Evolutionary conservation across 495 filamentous ascomycete genomes (phyloP).

Genomic region (Neurospora sp.): DNA sequence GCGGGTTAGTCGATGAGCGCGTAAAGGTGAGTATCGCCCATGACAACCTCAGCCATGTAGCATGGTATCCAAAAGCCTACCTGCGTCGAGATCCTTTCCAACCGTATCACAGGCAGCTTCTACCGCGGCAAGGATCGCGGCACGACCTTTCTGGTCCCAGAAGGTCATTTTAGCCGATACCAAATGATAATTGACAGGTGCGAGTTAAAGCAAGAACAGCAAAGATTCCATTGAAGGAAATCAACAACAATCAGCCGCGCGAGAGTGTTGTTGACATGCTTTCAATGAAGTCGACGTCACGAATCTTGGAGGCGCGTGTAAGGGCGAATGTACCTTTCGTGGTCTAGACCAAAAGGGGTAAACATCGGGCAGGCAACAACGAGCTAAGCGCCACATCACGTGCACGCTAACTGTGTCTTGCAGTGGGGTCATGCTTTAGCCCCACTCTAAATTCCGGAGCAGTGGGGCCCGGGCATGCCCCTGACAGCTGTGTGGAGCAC

Average conservation of each 20-base stretch:
- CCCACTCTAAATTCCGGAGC: background rate
- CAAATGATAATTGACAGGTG: background rate
- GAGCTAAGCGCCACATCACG: background rate
- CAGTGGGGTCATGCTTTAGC: background rate
- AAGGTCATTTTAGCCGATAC: constrained; percentile 20
- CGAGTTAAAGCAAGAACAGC: background rate
- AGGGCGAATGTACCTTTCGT: background rate
- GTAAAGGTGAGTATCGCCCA: background rate
- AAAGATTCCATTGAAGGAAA: background rate
- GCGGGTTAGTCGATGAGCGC: background rate
- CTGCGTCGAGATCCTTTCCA: constrained; percentile 22
- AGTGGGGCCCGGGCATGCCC: background rate
- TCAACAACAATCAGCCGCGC: background rate
- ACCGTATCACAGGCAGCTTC: constrained; percentile 29
- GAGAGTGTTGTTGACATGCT: background rate
- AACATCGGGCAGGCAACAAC: background rate
- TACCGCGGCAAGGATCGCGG: constrained; percentile 31
- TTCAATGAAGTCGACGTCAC: background rate
- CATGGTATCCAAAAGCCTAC: constrained; percentile 7
- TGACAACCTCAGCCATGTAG: background rate
- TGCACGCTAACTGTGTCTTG: background rate
- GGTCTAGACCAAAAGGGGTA: background rate
- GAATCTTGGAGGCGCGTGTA: background rate
- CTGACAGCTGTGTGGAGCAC: background rate
- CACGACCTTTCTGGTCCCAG: constrained; percentile 29